Evolutionary conservation across 2,329 filamentous ascomycete species (phyloP).

Genomic region (Colletotrichum limetticola): DNA sequence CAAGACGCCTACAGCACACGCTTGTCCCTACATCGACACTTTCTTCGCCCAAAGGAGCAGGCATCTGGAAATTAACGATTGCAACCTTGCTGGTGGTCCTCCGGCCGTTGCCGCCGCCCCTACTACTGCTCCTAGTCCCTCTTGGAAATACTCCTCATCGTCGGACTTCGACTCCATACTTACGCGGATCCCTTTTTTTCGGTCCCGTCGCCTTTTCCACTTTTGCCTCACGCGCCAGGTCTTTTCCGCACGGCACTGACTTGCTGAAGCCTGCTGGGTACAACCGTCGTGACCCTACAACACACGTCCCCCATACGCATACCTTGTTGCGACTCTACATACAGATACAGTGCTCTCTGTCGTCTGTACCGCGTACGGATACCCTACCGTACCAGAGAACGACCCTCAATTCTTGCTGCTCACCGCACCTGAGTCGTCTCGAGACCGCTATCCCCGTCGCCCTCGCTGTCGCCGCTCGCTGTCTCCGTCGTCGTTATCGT

Average conservation of each 20-base stretch:
- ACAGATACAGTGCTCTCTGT: neutral
- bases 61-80: constrained; percentile 37
- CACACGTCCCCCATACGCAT: neutral
- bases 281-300: neutral
- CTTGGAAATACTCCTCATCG: neutral
- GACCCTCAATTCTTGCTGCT: neutral
- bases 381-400: neutral
- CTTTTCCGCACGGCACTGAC: neutral
- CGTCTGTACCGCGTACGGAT: neutral
- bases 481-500: neutral
- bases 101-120: constrained; percentile 22
- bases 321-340: constrained; percentile 1
- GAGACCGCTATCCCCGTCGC: constrained; percentile 2
- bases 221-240: neutral
- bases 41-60: constrained; percentile 24
- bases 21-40: constrained; percentile 20
- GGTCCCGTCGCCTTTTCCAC: neutral
- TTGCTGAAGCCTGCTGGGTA: neutral
- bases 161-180: constrained; percentile 11
- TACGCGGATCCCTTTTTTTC: neutral
- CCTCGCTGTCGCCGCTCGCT: neutral
- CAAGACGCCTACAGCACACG: constrained; percentile 1
- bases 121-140: neutral
- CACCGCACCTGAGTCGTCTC: constrained; percentile 19
- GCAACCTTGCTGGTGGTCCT: constrained; percentile 35